Base-by-base conservation (phyloP, 345 rosid genomes). In the Ceriops zippeliana region DNA sequence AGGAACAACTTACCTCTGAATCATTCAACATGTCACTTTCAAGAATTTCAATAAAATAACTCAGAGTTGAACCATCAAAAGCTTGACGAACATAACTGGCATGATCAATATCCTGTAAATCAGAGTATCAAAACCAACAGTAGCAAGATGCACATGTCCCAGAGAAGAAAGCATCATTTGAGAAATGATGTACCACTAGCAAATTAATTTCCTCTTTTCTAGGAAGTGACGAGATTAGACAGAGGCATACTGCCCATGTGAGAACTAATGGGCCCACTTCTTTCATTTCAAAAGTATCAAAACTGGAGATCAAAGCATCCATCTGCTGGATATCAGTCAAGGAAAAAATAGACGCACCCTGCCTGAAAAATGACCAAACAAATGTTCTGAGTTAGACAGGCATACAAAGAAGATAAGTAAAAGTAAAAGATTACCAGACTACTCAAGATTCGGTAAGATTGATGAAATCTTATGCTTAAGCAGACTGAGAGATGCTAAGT, bases 211-310 rank as follows among this genome's bases (percentile, higher is more conserved):
- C 90, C 79, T 88, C 97, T 75, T 81, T 82, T 64, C 80, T 87
- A 59, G 90, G 92, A 67, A 95, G 91, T 26, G 97, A 91, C 32
- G 86, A 78, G 64, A 91, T 69, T 69, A 95, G 93, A 85, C 96
- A 88, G 72, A 95, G 83, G 77, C 86, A 95, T 52, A 88, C 96
- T 17, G 97, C 99, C 99, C 99, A 95, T 52, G 96, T 78, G 67
- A 91, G 88, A 74, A 91, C 67, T 35, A 95, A 79, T 2, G 90
- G 90, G 57, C 93, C 96, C 32, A 86, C 82, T 77, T 91, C 96
- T 85, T 79, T 88, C 79, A 79, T 79, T 74, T 86, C 91, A 49
- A 78, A 75, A 42, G 77, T 74, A 81, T 78, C 77, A 73, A 91
- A 74, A 84, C 89, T 80, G 54, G 99, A 88, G 77, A 95, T 73